These are phyloP conservation scores for Calonectria pauciramosa DNA, from an alignment of 2,329 filamentous ascomycete species.

Conservation along the genomic window DNA sequence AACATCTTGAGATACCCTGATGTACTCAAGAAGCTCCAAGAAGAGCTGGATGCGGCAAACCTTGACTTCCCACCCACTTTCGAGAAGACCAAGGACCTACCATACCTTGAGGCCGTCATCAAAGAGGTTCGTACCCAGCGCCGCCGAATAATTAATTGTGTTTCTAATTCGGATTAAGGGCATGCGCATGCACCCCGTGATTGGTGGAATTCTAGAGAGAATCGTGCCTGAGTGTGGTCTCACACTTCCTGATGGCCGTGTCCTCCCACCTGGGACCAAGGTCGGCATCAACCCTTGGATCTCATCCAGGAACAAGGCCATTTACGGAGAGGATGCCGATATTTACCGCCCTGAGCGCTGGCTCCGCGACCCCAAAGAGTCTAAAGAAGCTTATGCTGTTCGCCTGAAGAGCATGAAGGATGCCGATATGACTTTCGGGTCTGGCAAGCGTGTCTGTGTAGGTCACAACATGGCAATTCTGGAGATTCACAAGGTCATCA, in stretches of 20 bases:
- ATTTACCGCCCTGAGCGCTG: conserved; percentile 61
- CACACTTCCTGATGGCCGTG: conserved; percentile 49
- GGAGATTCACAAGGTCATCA: conserved; percentile 7
- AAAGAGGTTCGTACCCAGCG: conserved; percentile 60
- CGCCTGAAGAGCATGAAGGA: conserved; percentile 9
- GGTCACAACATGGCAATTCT: neutral
- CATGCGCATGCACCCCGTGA: conserved; percentile 57
- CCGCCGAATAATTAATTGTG: neutral
- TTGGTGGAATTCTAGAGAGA: conserved; percentile 64
- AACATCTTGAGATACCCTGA: neutral
- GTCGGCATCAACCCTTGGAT: conserved; percentile 59
- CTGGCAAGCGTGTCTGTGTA: conserved; percentile 12
- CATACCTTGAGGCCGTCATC: conserved; percentile 65
- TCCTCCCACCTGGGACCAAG: conserved; percentile 51
- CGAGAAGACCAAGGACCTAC: conserved; percentile 46
- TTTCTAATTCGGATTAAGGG: neutral
- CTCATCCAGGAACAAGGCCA: conserved; percentile 51
- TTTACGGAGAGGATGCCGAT: conserved; percentile 62
- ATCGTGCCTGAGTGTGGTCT: conserved; percentile 59
- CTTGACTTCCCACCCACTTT: conserved; percentile 2
- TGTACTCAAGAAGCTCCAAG: neutral
- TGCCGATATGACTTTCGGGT: conserved; percentile 11
- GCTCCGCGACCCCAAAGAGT: neutral
- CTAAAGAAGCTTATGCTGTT: neutral
- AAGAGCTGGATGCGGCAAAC: conserved; percentile 5